Evolutionary conservation across 108 stramenopile species (phyloP), one percentile per base, ranked within the genome.

Genomic region (Skeletonema costatum): DNA sequence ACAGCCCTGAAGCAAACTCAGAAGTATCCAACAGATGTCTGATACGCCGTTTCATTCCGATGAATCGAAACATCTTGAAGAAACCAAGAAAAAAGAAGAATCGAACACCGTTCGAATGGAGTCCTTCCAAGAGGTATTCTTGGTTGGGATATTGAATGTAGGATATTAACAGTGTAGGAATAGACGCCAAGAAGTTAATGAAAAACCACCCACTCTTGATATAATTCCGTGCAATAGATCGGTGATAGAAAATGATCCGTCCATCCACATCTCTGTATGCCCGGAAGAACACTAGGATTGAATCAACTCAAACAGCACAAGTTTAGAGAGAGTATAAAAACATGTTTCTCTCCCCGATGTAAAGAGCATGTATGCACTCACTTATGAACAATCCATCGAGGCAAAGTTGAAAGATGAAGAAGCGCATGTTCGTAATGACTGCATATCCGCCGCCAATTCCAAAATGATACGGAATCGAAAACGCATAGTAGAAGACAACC

Each of bases 231-330:
- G 66, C 50, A 16, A 85, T 81, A 25, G 71, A 42, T 19, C 50
- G 10, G 29, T 74, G 75, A 68, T 65, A 65, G 50, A 60, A 78
- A 14, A 82, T 36, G 5, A 85, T 56, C 21, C 32, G 16, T 3
- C 80, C 80, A 1, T 78, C 38, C 32, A 50, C 19, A 59, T 70
- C 71, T 12, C 76, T 21, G 29, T 73, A 77, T 30, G 85, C 77
- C 32, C 87, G 66, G 42, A 85, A 87, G 68, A 87, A 87, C 33
- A 62, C 56, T 9, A 87, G 44, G 61, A 85, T 79, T 12, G 84
- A 78, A 60, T 87, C 87, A 53, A 75, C 81, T 21, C 33, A 69
- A 85, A 85, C 16, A 61, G n/a, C n/a, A 66, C n/a, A 51, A 82
- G 85, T 30, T 25, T 25, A 25, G 25, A 25, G 25, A 25, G 25